phyloP scores from a whole-genome alignment of 2,329 filamentous ascomycete genomes.

The Paecilomyces variotii region DNA sequence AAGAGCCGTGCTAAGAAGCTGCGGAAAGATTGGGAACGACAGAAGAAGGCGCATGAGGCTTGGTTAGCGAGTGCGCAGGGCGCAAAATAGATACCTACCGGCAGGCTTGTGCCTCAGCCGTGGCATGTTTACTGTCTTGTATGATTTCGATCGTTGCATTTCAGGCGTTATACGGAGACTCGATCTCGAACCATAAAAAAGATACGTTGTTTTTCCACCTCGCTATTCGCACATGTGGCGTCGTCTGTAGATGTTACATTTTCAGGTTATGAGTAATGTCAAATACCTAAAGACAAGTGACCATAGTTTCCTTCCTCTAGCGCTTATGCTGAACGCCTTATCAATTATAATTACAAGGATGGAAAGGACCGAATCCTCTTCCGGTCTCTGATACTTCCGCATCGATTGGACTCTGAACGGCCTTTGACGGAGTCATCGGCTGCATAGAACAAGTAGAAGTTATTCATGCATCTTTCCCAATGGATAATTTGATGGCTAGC shows the following conservation, averaged over 20 bases:
- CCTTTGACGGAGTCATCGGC: neutral
- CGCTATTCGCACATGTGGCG: neutral
- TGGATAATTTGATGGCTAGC: neutral
- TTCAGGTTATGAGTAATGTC: neutral
- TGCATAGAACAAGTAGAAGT: neutral
- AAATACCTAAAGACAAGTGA: neutral
- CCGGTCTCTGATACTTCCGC: neutral
- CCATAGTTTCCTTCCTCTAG: neutral
- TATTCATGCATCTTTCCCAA: neutral
- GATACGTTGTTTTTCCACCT: neutral
- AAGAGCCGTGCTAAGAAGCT: slow-evolving; percentile 77
- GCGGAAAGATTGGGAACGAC: slow-evolving; percentile 80
- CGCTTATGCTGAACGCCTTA: too few species aligned
- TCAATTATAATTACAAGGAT: neutral
- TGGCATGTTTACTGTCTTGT: neutral
- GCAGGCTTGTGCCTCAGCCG: neutral
- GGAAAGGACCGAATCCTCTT: neutral
- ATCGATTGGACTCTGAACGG: neutral
- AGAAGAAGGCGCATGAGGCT: slow-evolving; percentile 76
- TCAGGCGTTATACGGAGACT: neutral
- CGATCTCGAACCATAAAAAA: neutral
- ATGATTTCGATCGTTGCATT: neutral
- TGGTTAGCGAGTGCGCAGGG: slow-evolving; percentile 28
- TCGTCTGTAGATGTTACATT: neutral
- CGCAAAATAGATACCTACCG: neutral